Percentiles rank a stretch among this genome's conserved stretches.
phyloP scores from a whole-genome alignment of 2,329 filamentous ascomycete genomes.

The Lasiodiplodia gonubiensis region DNA sequence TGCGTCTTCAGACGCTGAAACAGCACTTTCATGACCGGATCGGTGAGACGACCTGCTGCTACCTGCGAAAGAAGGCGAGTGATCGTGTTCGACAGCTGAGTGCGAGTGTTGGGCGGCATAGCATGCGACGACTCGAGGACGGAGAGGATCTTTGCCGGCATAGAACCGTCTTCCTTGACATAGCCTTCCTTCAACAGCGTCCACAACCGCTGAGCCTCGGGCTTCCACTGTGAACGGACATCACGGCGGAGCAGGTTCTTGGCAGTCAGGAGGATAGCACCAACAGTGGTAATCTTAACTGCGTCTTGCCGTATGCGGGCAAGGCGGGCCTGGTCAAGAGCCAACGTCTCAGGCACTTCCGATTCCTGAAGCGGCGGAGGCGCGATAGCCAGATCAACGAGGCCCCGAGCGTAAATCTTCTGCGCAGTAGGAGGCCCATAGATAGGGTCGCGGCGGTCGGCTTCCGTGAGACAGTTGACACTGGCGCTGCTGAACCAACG shows the following conservation, averaged over 20 bases:
- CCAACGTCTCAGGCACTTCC: slow-evolving; percentile 74
- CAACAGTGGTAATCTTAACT: slow-evolving; percentile 72
- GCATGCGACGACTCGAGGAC: slow-evolving; percentile 57
- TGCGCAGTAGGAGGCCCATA: slow-evolving; percentile 69
- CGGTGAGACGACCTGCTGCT: slow-evolving; percentile 56
- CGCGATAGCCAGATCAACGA: slow-evolving; percentile 76
- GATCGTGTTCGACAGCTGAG: slow-evolving; percentile 51
- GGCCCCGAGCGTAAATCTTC: slow-evolving; percentile 76
- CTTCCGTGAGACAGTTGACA: slow-evolving; percentile 68
- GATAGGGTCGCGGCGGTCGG: slow-evolving; percentile 70
- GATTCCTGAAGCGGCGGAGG: slow-evolving; percentile 61
- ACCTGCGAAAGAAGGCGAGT: slow-evolving; percentile 61
- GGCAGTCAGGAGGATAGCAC: slow-evolving; percentile 76
- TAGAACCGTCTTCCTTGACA: slow-evolving; percentile 58
- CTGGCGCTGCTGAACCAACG: slow-evolving; percentile 70
- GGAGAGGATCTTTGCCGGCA: slow-evolving; percentile 52
- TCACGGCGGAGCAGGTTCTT: slow-evolving; percentile 85
- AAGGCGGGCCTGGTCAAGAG: slow-evolving; percentile 70
- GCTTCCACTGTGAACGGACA: slow-evolving; percentile 77
- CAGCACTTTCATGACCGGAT: slow-evolving; percentile 70
- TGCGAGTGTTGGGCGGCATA: slow-evolving; percentile 55
- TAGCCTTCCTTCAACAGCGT: slow-evolving; percentile 66
- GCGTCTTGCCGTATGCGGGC: slow-evolving; percentile 62
- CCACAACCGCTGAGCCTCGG: slow-evolving; percentile 73
- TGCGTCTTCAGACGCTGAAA: slow-evolving; percentile 71